Base-by-base conservation (phyloP, 2,329 filamentous ascomycete species). In the Botrytis paeoniae region DNA sequence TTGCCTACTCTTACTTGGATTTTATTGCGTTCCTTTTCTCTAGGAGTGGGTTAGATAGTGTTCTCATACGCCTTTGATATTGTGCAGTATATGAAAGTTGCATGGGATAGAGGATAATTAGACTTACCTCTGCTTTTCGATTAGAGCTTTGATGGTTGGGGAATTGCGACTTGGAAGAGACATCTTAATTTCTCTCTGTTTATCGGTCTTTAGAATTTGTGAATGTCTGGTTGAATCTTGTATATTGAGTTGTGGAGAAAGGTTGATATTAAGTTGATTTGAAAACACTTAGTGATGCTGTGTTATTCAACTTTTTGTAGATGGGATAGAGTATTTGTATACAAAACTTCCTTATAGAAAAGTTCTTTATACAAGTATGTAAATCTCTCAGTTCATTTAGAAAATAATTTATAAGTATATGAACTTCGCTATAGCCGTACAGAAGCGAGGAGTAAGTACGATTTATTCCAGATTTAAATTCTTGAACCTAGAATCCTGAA, bases 11-110 rank as follows among this genome's bases (percentile, higher is more conserved):
- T 51, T 0, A 66, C 35, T 7, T 54, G 45, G 9, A 66, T 25
- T 12, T 16, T 37, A 5, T 20, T 39, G 7, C 32, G 32, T 12
- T 32, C 64, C 4, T 29, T 48, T 22, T 39, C 45, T 39, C 25
- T 66, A 4, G 37, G 25, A 1, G 1, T 8, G 7, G 22, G 48
- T 66, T 10, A 66, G 45, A 25, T 12, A 7, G 14, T 7, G 29
- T 37, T 25, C 1, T 1, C n/a, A 16, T 1, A 4, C 9, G 6
- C 2, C 16, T 7, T 32, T 12, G 18, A 1, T 41, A 2, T 29
- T 29, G 4, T 20, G 61, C 8, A 62, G 60, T 14, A 6, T 20
- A 63, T 32, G 37, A 1, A 39, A 18, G 5, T 22, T 16, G 5
- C 3, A 12, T 4, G 32, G 6, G 2, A 39, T 32, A 20, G 4